Conservation (phyloP, 352 stramenopile species). For the Phytophthora hybrid region DNA sequence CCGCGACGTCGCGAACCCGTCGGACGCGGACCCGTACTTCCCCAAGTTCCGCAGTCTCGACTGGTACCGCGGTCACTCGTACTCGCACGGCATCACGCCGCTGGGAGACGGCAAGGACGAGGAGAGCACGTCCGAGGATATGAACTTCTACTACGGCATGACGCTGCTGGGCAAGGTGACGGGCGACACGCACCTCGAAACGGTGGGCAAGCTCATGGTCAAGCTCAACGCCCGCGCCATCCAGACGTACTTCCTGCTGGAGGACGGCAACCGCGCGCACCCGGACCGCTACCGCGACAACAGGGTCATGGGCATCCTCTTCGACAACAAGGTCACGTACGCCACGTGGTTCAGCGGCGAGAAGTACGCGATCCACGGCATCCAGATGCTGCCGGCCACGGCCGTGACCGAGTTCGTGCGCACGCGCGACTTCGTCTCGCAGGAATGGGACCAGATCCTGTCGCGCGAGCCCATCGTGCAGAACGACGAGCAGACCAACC, state of each 20-base stretch:
- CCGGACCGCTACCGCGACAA: slow-evolving; percentile 54
- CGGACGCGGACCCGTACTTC: slow-evolving; percentile 48
- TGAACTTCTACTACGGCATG: slow-evolving; percentile 59
- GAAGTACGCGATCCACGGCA: slow-evolving; percentile 80
- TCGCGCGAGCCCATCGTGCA: slow-evolving; percentile 47
- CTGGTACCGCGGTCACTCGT: slow-evolving; percentile 62
- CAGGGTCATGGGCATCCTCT: slow-evolving; percentile 78
- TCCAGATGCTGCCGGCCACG: slow-evolving; percentile 80
- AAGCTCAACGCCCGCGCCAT: slow-evolving; percentile 55
- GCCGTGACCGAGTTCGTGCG: slow-evolving; percentile 69
- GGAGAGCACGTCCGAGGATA: slow-evolving; percentile 61
- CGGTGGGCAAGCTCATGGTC: slow-evolving; percentile 56
- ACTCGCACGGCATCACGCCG: slow-evolving; percentile 56
- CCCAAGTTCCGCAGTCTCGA: slow-evolving; percentile 56
- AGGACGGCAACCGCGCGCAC: slow-evolving; percentile 53
- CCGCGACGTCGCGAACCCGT: slow-evolving; percentile 56
- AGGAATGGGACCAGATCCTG: slow-evolving; percentile 64
- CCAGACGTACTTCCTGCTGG: slow-evolving; percentile 60
- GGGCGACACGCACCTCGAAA: slow-evolving; percentile 42
- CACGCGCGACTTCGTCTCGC: slow-evolving; percentile 54
- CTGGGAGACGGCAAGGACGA: slow-evolving; percentile 56
- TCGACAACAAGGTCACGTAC: slow-evolving; percentile 83
- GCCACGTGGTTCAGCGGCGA: slow-evolving; percentile 77
- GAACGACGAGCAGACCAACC: slow-evolving; percentile 53
- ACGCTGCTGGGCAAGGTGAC: slow-evolving; percentile 49